phyloP scores from a whole-genome alignment of 2,329 filamentous ascomycete genomes.

The Talaromyces sp. region DNA sequence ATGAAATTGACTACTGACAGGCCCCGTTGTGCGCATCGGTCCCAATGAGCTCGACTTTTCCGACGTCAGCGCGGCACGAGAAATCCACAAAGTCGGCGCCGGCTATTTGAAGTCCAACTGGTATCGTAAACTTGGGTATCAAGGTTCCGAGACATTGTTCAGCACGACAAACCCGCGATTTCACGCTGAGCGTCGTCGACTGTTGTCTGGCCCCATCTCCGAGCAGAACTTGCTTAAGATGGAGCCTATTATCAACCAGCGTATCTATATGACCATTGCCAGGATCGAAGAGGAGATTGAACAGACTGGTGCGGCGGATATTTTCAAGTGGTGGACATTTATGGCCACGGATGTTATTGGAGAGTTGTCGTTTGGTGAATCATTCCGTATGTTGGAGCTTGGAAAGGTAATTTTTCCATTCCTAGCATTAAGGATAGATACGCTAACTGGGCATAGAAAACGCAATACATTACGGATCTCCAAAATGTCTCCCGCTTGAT shows the following conservation, averaged over 20 bases:
- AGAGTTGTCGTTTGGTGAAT: constrained; percentile 55
- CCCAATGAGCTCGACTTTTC: constrained; percentile 35
- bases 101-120: constrained; percentile 35
- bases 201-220: constrained; percentile 37
- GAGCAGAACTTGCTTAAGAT: constrained; percentile 27
- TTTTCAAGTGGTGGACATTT: constrained; percentile 55
- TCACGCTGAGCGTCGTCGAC: constrained; percentile 42
- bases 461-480: constrained; percentile 43
- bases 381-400: constrained; percentile 51
- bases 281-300: constrained; percentile 47
- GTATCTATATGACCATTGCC: constrained; percentile 42
- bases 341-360: constrained; percentile 55
- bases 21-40: constrained; percentile 31
- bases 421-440: no score
- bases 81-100: constrained; percentile 34
- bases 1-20: constrained; percentile 17
- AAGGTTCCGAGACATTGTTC: constrained; percentile 37
- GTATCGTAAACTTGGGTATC: constrained; percentile 28
- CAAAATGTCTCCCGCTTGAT: constrained; percentile 2
- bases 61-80: constrained; percentile 32
- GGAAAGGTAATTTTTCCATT: constrained; percentile 35
- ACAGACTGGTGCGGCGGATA: constrained; percentile 38
- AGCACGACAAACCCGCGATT: constrained; percentile 38
- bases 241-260: constrained; percentile 42
- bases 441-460: constrained; percentile 28